Conservation (phyloP, 441 rosid genomes). For the Pelargonium australe region DNA sequence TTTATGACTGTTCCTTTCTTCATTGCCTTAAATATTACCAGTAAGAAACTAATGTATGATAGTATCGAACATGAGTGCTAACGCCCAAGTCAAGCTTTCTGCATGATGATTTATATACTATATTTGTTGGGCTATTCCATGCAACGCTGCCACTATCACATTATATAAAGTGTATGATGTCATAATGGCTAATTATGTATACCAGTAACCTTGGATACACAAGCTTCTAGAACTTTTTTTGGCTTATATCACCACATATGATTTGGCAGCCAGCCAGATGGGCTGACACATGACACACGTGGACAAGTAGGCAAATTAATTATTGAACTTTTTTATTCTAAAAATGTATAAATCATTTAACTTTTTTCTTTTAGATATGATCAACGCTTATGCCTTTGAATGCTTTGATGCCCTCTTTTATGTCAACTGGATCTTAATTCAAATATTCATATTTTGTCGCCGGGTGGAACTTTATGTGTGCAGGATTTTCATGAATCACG, state of each 20-base stretch:
- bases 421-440: background rate
- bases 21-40: background rate
- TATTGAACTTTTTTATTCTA: too few relatives aligned
- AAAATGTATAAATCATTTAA: too few relatives aligned
- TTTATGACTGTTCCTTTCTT: background rate
- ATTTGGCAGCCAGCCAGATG: background rate
- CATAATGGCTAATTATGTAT: background rate
- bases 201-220: background rate
- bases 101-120: background rate
- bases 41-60: background rate
- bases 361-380: background rate
- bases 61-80: background rate
- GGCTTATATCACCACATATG: background rate
- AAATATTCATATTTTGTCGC: background rate
- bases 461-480: constrained; percentile 18
- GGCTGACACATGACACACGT: background rate
- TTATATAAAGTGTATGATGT: too few relatives aligned
- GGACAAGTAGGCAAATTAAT: background rate
- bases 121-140: background rate
- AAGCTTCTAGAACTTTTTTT: background rate
- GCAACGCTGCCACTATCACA: background rate
- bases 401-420: background rate
- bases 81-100: background rate
- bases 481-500: constrained; percentile 79
- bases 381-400: background rate